These are phyloP conservation scores for Tricladium varicosporioides DNA, from an alignment of 2,329 filamentous ascomycete genomes.

Conservation along the genomic window DNA sequence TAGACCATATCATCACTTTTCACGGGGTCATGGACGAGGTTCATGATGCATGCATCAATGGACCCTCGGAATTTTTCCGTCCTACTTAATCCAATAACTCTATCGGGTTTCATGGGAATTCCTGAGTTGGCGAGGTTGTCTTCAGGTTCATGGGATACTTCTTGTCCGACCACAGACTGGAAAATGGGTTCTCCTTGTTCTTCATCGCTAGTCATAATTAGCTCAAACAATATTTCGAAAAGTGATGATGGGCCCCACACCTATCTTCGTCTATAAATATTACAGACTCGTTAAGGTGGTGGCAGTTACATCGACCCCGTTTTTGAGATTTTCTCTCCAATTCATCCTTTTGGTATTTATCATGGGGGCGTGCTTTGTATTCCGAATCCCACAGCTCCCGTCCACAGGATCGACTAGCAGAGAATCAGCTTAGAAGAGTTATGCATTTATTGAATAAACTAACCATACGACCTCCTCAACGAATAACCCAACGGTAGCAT, in stretches of 20 bases:
- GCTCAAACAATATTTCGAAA: neutral
- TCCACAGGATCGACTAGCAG: slow-evolving; percentile 4
- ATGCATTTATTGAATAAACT: slow-evolving; percentile 2
- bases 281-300: neutral
- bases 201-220: slow-evolving; percentile 7
- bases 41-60: slow-evolving; percentile 1
- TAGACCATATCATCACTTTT: slow-evolving; percentile 1
- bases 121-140: slow-evolving; percentile 4
- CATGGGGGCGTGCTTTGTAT: slow-evolving; percentile 2
- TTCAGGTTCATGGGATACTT: slow-evolving; percentile 11
- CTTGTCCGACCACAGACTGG: neutral
- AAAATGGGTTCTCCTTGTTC: slow-evolving; percentile 3
- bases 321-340: slow-evolving; percentile 2
- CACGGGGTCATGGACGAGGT: slow-evolving; percentile 2
- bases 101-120: slow-evolving; percentile 10
- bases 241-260: neutral
- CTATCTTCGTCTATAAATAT: slow-evolving; percentile 6
- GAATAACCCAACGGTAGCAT: neutral
- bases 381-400: slow-evolving; percentile 6
- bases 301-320: neutral
- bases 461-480: slow-evolving; percentile 7
- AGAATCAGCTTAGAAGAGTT: neutral
- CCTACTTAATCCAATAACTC: slow-evolving; percentile 9
- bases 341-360: slow-evolving; percentile 2
- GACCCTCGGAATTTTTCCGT: slow-evolving; percentile 4